Base-by-base conservation (phyloP, 352 stramenopile species). In the Phytophthora tentaculata region DNA sequence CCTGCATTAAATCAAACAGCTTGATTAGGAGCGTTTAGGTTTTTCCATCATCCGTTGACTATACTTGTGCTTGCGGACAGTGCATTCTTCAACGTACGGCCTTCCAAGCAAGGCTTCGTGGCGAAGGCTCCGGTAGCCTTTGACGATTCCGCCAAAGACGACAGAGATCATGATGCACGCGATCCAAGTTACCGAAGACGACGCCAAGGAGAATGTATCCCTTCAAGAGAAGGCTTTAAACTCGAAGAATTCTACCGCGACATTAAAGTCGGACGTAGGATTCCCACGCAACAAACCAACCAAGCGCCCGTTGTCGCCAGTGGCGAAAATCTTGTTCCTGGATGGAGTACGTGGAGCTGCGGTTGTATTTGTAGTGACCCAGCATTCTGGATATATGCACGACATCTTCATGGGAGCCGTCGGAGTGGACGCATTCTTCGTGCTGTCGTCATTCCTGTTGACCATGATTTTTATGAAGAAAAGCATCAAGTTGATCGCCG, bases 381-480 rank as follows among this genome's bases (percentile, higher is more conserved):
- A 64, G 12, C 56, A 64, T 17, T 45, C 45, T 5, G 45, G 45
- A 5, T 64, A 64, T 22, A 50, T 64, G 56, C 56, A 56, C 20
- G 44, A 55, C 29, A 9, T 64, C 20, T 56, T 41, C 29, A 48
- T 64, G 44, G 56, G 56, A 2, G 44, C 56, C 17, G 56, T 64
- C 13, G 56, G 44, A 7, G 56, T 64, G 6, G 56, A 64, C 5
- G 44, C 56, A 19, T 64, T 64, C 13, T 64, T 64, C 29, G 56
- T 64, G 45, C 23, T 64, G 13, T 64, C 57, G 7, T 64, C 57
- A 10, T 64, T 56, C n/a, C 32, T 64, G 32, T 14, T 64, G 47
- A 64, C 57, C 17, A 57, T 56, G 57, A 51, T 64, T 39, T 64
- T 64, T n/a, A 64, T 64, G 57, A 64, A 64, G 47, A 64, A 64